These are phyloP conservation scores for Polysphondylium violaceum DNA, from an alignment of 78 protist genomes.

Conservation along the genomic window DNA sequence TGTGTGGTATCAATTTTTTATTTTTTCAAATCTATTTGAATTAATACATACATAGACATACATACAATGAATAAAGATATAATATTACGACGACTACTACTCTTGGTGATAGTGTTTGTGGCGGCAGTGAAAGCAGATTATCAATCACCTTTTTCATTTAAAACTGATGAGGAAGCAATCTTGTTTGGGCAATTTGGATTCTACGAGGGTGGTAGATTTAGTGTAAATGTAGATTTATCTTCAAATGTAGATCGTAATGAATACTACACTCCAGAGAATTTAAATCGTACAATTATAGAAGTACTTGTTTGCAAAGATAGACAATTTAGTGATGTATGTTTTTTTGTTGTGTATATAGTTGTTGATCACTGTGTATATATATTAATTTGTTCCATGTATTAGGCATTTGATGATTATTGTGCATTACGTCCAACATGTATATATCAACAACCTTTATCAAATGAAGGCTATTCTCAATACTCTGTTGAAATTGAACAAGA, in stretches of 20 bases:
- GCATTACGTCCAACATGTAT: background rate
- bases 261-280: background rate
- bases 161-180: background rate
- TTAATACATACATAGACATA: no score
- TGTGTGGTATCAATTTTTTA: no score
- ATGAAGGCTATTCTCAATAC: background rate
- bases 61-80: no score
- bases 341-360: no score
- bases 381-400: no score
- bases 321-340: background rate
- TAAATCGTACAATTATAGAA: background rate
- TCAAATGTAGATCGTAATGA: background rate
- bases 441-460: background rate
- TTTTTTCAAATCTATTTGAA: no score
- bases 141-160: background rate
- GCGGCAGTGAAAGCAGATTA: no score
- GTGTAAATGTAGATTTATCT: background rate
- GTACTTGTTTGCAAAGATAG: background rate
- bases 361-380: no score
- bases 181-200: background rate
- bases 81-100: no score
- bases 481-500: background rate
- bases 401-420: no score
- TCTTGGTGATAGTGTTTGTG: no score
- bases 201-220: background rate